Evolutionary conservation across 805 yeast genomes (phyloP).

Genomic region (Wickerhamomyces chambardii): DNA sequence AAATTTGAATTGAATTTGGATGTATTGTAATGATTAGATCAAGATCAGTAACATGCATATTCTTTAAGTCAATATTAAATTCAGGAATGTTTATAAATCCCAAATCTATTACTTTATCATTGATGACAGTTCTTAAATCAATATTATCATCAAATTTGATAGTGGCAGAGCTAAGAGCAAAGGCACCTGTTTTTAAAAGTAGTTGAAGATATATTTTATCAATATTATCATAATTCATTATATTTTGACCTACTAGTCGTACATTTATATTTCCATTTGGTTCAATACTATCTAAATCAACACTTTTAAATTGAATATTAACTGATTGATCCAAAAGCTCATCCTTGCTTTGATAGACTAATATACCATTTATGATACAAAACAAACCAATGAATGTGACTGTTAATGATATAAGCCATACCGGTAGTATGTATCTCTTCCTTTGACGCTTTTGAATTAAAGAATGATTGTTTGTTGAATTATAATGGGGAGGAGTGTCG

Average conservation of each 20-base stretch:
- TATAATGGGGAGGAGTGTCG: too few species aligned
- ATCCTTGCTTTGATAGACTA: conserved; percentile 16
- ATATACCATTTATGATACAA: background rate
- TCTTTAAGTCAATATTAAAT: conserved; percentile 21
- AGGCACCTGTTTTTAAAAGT: conserved; percentile 24
- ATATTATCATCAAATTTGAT: conserved; percentile 22
- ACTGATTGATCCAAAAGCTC: conserved; percentile 22
- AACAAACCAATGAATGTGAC: conserved; percentile 1
- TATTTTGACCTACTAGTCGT: conserved; percentile 20
- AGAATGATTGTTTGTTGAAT: too few species aligned
- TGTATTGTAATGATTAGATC: conserved; percentile 19
- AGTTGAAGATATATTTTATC: conserved; percentile 15
- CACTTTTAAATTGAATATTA: conserved; percentile 19
- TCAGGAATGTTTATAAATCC: conserved; percentile 25
- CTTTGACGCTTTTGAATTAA: too few species aligned
- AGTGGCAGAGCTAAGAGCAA: conserved; percentile 16
- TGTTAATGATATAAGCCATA: background rate
- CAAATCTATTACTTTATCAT: conserved; percentile 13
- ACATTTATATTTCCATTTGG: conserved; percentile 24
- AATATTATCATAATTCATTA: conserved; percentile 22
- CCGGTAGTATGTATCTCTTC: background rate
- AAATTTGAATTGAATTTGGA: conserved; percentile 23
- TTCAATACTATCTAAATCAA: conserved; percentile 20
- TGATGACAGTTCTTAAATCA: conserved; percentile 18
- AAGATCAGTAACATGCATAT: conserved; percentile 16